Conservation (phyloP, 2,329 filamentous ascomycete species). For the Chalaropsis thielavioides region DNA sequence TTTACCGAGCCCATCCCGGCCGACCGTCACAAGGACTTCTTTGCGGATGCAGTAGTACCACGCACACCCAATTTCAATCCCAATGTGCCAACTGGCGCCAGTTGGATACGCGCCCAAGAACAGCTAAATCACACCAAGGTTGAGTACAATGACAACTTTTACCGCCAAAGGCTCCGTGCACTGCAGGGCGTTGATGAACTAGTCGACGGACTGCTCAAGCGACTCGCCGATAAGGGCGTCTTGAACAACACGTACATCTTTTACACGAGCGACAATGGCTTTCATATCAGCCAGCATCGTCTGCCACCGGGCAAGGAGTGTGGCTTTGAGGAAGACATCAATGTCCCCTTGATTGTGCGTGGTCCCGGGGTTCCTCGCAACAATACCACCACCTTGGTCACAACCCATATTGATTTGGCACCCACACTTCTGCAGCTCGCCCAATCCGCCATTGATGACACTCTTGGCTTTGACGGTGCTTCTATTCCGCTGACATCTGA, state of each 20-base stretch:
- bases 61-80: constrained; percentile 55
- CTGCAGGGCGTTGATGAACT: constrained; percentile 35
- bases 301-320: constrained; percentile 38
- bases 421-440: constrained; percentile 37
- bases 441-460: constrained; percentile 26
- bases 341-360: constrained; percentile 36
- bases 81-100: constrained; percentile 27
- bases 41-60: constrained; percentile 43
- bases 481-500: constrained; percentile 28
- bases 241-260: constrained; percentile 36
- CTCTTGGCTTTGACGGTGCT: constrained; percentile 42
- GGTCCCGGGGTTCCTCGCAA: constrained; percentile 33
- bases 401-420: constrained; percentile 39
- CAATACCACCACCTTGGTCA: constrained; percentile 26
- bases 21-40: constrained; percentile 45
- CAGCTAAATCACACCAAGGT: constrained; percentile 24
- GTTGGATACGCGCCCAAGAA: constrained; percentile 31
- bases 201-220: constrained; percentile 27
- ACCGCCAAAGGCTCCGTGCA: constrained; percentile 29
- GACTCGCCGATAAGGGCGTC: constrained; percentile 24
- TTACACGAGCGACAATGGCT: constrained; percentile 40
- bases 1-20: constrained; percentile 29
- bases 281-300: constrained; percentile 39
- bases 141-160: constrained; percentile 28
- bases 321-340: constrained; percentile 38